A percentile compares a stretch with the other conserved stretches of the same genome.
phyloP scores from a whole-genome alignment of 768 basidiomycete species.

The Leucocoprinus leucothites region DNA sequence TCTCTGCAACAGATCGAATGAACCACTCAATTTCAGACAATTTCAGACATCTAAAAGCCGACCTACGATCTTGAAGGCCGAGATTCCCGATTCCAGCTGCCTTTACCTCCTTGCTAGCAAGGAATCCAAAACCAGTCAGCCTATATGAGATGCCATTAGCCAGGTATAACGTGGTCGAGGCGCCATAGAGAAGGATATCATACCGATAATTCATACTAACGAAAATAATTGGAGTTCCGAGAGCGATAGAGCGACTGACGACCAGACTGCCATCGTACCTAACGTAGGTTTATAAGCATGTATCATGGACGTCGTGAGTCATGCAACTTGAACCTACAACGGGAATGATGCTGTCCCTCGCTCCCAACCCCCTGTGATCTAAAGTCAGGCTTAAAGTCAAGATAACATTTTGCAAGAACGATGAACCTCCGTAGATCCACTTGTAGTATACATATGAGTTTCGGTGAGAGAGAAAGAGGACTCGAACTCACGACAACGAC shows the following conservation, averaged over 20 bases:
- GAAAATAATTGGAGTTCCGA: slow-evolving; percentile 42
- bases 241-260: slow-evolving; percentile 39
- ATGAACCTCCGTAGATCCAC: slow-evolving; percentile 50
- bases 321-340: not conserved
- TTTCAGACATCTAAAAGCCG: not conserved
- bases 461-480: not conserved
- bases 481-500: slow-evolving; percentile 45
- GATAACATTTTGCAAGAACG: too few relatives aligned
- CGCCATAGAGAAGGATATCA: not conserved
- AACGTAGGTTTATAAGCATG: slow-evolving; percentile 19
- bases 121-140: slow-evolving; percentile 31
- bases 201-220: slow-evolving; percentile 46
- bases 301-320: not conserved
- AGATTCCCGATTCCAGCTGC: slow-evolving; percentile 48
- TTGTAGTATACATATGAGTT: slow-evolving; percentile 13
- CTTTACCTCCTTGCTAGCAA: slow-evolving; percentile 42
- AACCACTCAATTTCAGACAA: not conserved
- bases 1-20: slow-evolving; percentile 30
- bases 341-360: slow-evolving; percentile 18
- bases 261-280: slow-evolving; percentile 37
- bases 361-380: slow-evolving; percentile 22
- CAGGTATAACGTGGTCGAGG: not conserved
- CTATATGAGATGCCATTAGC: slow-evolving; percentile 4
- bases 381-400: too few relatives aligned
- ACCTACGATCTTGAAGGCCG: slow-evolving; percentile 57